Conservation (phyloP, 306 rosid species). For the Spatholobus suberectus region DNA sequence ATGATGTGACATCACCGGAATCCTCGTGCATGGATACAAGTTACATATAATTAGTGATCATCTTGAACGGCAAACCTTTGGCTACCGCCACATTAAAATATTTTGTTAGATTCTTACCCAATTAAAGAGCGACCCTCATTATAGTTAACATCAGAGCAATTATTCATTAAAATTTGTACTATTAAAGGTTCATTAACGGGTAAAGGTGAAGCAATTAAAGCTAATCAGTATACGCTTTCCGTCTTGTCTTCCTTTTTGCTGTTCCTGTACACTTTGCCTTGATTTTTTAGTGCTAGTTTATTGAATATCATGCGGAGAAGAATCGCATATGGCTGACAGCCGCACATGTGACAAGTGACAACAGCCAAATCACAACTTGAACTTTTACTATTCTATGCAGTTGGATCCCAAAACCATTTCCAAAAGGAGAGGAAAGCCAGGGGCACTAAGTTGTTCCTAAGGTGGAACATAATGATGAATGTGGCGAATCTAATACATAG, state of each 20-base stretch:
- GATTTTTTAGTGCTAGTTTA: neutral
- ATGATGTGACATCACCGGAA: too few relatives aligned
- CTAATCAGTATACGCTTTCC: neutral
- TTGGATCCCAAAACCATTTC: slow-evolving; percentile 3
- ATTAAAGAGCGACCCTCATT: neutral
- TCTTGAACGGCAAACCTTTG: neutral
- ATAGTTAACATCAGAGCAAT: neutral
- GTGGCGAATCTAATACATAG: neutral
- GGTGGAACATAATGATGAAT: neutral
- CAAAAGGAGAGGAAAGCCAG: neutral
- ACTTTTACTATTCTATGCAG: neutral
- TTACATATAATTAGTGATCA: neutral
- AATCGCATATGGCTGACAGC: slow-evolving; percentile 42
- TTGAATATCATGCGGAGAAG: neutral
- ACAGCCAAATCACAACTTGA: slow-evolving; percentile 10
- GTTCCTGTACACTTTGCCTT: neutral
- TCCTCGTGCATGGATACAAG: neutral
- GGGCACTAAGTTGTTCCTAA: neutral
- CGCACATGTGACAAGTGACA: neutral
- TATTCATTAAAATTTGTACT: neutral
- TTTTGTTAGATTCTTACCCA: neutral
- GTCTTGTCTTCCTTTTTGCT: slow-evolving; percentile 11
- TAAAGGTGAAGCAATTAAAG: slow-evolving; percentile 34
- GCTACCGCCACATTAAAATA: neutral
- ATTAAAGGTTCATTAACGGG: slow-evolving; percentile 3